Evolutionary conservation across 768 basidiomycete species (phyloP).

Genomic region (Pleurotus pulmonarius): DNA sequence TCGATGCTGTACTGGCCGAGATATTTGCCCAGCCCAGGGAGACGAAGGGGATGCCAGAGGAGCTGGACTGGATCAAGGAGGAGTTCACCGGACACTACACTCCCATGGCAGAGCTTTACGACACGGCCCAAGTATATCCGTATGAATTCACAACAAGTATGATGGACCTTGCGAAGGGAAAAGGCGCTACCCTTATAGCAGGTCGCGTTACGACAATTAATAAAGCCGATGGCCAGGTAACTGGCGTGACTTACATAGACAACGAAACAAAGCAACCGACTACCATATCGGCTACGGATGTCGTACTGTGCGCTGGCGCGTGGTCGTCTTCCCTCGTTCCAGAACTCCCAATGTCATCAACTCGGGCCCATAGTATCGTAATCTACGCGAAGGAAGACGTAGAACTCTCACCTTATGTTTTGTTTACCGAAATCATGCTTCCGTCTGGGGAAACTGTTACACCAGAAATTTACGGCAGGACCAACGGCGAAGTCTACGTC

Average conservation of each 20-base stretch:
- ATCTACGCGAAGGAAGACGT: conserved; percentile 44
- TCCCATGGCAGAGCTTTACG: conserved; percentile 50
- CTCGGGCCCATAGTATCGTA: conserved; percentile 71
- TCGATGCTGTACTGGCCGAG: conserved; percentile 22
- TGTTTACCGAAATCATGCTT: conserved; percentile 73
- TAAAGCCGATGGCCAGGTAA: conserved; percentile 35
- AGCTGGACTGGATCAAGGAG: conserved; percentile 50
- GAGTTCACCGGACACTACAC: conserved; percentile 60
- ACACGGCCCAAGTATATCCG: conserved; percentile 77
- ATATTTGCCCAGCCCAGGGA: conserved; percentile 13
- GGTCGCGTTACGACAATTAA: conserved; percentile 45
- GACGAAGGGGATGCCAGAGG: conserved; percentile 42
- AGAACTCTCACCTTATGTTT: conserved; percentile 66
- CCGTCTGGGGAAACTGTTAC: conserved; percentile 24
- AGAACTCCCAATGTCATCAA: conserved; percentile 54
- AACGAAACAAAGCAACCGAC: conserved; percentile 19
- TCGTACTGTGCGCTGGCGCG: conserved; percentile 81
- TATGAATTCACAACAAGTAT: conserved; percentile 71
- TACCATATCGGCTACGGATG: conserved; percentile 56
- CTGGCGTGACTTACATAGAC: conserved; percentile 43
- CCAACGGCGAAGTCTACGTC: conserved; percentile 62
- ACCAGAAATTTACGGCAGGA: conserved; percentile 74
- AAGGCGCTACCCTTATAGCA: conserved; percentile 44
- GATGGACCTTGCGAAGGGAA: conserved; percentile 57
- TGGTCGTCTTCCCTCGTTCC: conserved; percentile 71